Evolutionary conservation across 2,329 filamentous ascomycete species (phyloP).

Genomic region (Rhynchosporium graminicola): DNA sequence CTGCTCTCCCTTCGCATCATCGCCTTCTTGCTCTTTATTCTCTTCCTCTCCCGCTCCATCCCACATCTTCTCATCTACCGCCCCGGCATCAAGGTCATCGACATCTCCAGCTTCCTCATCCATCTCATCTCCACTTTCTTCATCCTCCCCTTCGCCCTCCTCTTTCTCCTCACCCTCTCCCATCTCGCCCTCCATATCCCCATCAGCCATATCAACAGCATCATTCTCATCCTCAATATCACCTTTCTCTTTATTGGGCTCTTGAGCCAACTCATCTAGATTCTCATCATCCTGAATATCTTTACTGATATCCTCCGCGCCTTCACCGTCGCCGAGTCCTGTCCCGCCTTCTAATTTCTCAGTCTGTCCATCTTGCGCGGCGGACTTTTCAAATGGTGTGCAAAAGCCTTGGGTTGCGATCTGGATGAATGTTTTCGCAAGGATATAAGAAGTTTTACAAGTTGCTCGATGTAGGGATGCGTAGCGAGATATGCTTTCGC

Average conservation of each 20-base stretch:
- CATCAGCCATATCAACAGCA: slow-evolving; percentile 87
- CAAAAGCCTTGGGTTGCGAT: slow-evolving; percentile 88
- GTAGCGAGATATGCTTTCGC: slow-evolving; percentile 59
- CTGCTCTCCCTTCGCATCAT: slow-evolving; percentile 69
- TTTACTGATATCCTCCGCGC: slow-evolving; percentile 96
- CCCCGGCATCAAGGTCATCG: slow-evolving; percentile 83
- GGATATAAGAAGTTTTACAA: slow-evolving; percentile 71
- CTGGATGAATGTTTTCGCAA: slow-evolving; percentile 76
- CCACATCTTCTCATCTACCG: slow-evolving; percentile 99
- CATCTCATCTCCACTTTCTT: slow-evolving; percentile 70
- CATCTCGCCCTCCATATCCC: slow-evolving; percentile 86
- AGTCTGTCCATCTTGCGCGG: slow-evolving; percentile 66
- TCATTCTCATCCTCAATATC: slow-evolving; percentile 81
- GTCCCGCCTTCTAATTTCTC: slow-evolving; percentile 89
- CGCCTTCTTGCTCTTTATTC: slow-evolving; percentile 78
- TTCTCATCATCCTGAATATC: slow-evolving; percentile 94
- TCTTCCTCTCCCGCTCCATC: slow-evolving; percentile 79
- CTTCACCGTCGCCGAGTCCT: slow-evolving; percentile 91
- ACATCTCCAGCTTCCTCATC: slow-evolving; percentile 91
- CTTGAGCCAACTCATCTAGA: slow-evolving; percentile 84
- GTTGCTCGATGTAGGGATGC: slow-evolving; percentile 67
- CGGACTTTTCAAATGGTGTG: slow-evolving; percentile 77
- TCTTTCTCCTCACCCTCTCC: slow-evolving; percentile 66
- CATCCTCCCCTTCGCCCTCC: slow-evolving; percentile 62
- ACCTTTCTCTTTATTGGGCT: slow-evolving; percentile 62